Evolutionary conservation across 2,329 filamentous ascomycete species (phyloP), one percentile per base, ranked within the genome.

Genomic region (Alternaria gansuensis): DNA sequence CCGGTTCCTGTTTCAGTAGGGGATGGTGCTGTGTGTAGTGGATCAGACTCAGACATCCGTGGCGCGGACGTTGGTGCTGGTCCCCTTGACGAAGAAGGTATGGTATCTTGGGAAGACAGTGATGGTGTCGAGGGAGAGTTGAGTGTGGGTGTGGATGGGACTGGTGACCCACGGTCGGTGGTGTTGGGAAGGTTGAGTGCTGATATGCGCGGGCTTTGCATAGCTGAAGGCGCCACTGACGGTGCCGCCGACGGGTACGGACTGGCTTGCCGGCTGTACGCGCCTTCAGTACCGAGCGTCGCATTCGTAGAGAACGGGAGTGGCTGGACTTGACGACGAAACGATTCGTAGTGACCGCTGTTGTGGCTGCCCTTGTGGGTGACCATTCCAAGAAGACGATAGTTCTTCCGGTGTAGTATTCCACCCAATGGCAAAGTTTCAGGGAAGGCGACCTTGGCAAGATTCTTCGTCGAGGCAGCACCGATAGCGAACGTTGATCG

Each of bases 311-410:
- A 90, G 74, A 88, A 98, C 0, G 93, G 93, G 3, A 90, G 81
- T 50, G 89, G 87, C 8, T 92, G 80, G 58, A 91, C 90, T 77
- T 98, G 95, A 36, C 95, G 87, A 33, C 95, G 86, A 77, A 98
- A 98, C 0, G 93, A 94, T 77, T 99, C 95, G 79, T 99, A 99
- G 75, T 99, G 95, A 0, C 95, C 95, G 70, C 93, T 97, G 73
- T 97, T 90, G 75, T 99, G 95, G 62, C 91, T 96, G 36, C 95
- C 95, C 72, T 96, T 96, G 75, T 99, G 95, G 23, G 92, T 96
- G 34, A 99, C 92, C 34, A 96, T 87, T 11, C 90, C 92, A 0
- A 96, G 84, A 5, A 99, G 83, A 69, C 89, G 92, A 78, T 97
- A 99, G 73, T 86, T 90, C 64, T 88, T 90, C 71, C 90, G 88